These are phyloP conservation scores for Fulvia fulva DNA, from an alignment of 2,329 filamentous ascomycete species.

Conservation along the genomic window DNA sequence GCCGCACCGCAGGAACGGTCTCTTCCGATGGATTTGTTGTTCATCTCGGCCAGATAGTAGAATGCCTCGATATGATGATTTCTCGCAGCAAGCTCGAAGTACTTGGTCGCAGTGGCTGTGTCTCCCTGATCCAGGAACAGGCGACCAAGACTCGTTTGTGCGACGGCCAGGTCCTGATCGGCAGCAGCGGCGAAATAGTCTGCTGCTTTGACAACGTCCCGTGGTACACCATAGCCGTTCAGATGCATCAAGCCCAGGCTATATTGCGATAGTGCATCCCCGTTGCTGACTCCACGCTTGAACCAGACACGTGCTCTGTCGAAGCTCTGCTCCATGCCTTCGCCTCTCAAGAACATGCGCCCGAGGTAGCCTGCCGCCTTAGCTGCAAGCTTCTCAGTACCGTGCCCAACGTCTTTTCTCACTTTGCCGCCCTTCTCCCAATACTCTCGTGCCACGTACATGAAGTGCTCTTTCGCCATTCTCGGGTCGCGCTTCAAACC, in stretches of 20 bases:
- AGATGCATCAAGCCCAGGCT: conserved; percentile 79
- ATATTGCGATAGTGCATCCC: conserved; percentile 80
- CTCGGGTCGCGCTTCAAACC: conserved; percentile 69
- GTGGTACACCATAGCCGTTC: conserved; percentile 67
- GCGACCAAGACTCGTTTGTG: conserved; percentile 77
- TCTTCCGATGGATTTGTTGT: conserved; percentile 72
- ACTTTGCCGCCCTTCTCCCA: conserved; percentile 73
- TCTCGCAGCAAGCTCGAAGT: conserved; percentile 80
- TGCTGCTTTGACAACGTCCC: conserved; percentile 68
- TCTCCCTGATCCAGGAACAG: conserved; percentile 88
- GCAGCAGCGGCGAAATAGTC: conserved; percentile 74
- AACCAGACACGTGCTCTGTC: conserved; percentile 78
- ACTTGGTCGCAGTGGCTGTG: conserved; percentile 71
- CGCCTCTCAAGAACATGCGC: conserved; percentile 83
- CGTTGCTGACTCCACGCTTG: conserved; percentile 68
- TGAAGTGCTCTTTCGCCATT: conserved; percentile 75
- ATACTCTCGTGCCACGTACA: conserved; percentile 72
- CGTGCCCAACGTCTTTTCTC: conserved; percentile 63
- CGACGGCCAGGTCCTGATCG: conserved; percentile 73
- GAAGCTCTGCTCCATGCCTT: conserved; percentile 76
- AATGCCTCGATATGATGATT: conserved; percentile 84
- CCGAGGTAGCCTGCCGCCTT: conserved; percentile 86
- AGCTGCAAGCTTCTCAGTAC: conserved; percentile 71
- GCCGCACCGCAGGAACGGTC: conserved; percentile 76
- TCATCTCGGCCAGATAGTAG: conserved; percentile 88